Evolutionary conservation across 192 early-diverging fungal genomes (phyloP), one percentile per base, ranked within the genome.

Genomic region (Coemansia sp.): DNA sequence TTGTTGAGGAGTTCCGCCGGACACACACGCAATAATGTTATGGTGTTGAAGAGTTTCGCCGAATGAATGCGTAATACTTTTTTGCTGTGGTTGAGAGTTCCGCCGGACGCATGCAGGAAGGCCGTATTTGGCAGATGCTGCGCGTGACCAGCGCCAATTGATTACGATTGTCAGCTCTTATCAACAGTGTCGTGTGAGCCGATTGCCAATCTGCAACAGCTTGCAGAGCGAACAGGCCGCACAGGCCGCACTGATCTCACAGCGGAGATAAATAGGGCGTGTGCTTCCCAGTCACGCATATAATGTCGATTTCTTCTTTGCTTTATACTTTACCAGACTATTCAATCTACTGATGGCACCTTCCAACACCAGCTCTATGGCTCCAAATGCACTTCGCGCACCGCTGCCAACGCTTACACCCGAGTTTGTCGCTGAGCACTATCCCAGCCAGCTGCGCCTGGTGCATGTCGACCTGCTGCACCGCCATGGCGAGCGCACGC

Each of bases 1-100:
- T 91, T 87, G 78, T 87, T 16, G 86, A 89, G 29, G 50, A 71
- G 59, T 82, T 82, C 64, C 68, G 65, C 52, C 23, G 39, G 23
- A 39, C 43, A 3, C 74, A 69, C 50, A 16, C n/a, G 31, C 22
- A 65, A 16, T 45, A 45, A 43, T 11, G 16, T 4, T 31, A 31
- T 31, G 29, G 5, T 31, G 29, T 21, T 21, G 21, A 21, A 31
- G 29, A 31, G 7, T 31, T 31, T 31, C 0, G 29, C 29, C 29
- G 6, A 31, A 31, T 31, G 29, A 31, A 31, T 31, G 29, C 29
- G 6, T 7, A 31, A 31, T 31, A 31, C 4, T 31, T 31, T 21
- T 31, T 31, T 31, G 29, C 5, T 31, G 29, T 31, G 5, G 29
- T 31, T 31, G 29, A 6, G 29, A 31, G 29, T 31, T 31, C 29